phyloP scores from a whole-genome alignment of 2,329 filamentous ascomycete species.

The Calonectria montana region DNA sequence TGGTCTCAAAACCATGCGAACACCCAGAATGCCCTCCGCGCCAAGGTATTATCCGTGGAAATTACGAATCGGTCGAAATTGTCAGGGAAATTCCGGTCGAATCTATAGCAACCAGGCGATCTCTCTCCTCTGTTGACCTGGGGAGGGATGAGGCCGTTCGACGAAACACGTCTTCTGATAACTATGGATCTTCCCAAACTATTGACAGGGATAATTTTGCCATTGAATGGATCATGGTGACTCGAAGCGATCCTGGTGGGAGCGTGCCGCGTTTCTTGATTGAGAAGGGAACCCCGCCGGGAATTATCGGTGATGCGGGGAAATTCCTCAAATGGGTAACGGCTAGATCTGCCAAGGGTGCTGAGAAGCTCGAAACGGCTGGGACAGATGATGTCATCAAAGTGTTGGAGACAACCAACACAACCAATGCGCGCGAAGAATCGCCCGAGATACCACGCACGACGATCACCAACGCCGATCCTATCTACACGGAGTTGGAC shows the following conservation, averaged over 20 bases:
- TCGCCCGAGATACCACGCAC: constrained; percentile 18
- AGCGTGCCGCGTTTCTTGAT: constrained; percentile 91
- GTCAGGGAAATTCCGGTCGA: constrained; percentile 82
- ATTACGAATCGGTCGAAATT: constrained; percentile 92
- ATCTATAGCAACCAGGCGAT: constrained; percentile 48
- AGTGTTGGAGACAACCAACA: constrained; percentile 5
- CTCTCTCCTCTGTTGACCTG: constrained; percentile 48
- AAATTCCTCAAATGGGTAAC: constrained; percentile 84
- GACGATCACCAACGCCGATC: constrained; percentile 48
- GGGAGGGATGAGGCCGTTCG: constrained; percentile 42
- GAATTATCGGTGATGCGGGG: constrained; percentile 81
- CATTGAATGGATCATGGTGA: constrained; percentile 94
- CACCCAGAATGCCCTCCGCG: constrained; percentile 79
- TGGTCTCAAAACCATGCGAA: constrained; percentile 85
- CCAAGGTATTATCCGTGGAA: constrained; percentile 81
- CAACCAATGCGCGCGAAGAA: background rate
- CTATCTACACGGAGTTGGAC: constrained; percentile 26
- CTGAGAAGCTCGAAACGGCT: constrained; percentile 39
- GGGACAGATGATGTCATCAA: constrained; percentile 16
- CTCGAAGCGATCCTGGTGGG: constrained; percentile 87
- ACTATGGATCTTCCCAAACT: constrained; percentile 18
- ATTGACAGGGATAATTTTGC: constrained; percentile 52
- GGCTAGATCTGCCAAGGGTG: constrained; percentile 51
- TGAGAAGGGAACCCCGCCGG: constrained; percentile 86
- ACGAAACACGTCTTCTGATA: constrained; percentile 27